Conservation (phyloP, 139 green algal species). For the Limnomonas spitsbergensis region DNA sequence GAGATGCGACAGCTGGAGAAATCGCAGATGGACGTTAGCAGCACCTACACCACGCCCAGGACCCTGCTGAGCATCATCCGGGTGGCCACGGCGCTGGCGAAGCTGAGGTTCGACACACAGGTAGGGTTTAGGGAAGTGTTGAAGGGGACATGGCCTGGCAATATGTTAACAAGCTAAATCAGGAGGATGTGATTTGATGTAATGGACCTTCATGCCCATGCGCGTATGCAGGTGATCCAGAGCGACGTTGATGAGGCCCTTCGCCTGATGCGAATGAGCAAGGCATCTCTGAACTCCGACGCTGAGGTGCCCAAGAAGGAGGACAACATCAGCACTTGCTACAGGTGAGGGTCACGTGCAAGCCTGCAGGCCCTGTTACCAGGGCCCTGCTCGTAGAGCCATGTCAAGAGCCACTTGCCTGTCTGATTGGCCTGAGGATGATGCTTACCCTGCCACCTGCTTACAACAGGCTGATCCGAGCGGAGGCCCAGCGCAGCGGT, state of each 20-base stretch:
- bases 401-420: too few relatives aligned
- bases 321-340: conserved; percentile 58
- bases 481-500: conserved; percentile 20
- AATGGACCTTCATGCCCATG: too few relatives aligned
- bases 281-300: conserved; percentile 37
- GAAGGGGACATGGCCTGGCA: background rate
- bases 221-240: background rate
- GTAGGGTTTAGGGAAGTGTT: background rate
- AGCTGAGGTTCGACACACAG: conserved; percentile 63
- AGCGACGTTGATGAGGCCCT: conserved; percentile 93
- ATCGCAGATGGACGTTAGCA: conserved; percentile 34
- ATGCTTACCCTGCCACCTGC: too few relatives aligned
- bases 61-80: conserved; percentile 95
- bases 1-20: conserved; percentile 79
- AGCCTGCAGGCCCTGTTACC: too few relatives aligned
- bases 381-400: too few relatives aligned
- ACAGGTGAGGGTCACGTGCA: too few relatives aligned
- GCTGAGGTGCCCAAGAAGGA: conserved; percentile 18
- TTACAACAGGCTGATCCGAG: conserved; percentile 17
- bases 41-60: conserved; percentile 89
- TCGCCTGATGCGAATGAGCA: conserved; percentile 88
- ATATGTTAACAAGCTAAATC: too few relatives aligned
- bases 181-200: too few relatives aligned
- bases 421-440: too few relatives aligned
- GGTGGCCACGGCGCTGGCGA: conserved; percentile 81